phyloP scores from a whole-genome alignment of 2,329 filamentous ascomycete species.

The Coniochaeta pulveracea region DNA sequence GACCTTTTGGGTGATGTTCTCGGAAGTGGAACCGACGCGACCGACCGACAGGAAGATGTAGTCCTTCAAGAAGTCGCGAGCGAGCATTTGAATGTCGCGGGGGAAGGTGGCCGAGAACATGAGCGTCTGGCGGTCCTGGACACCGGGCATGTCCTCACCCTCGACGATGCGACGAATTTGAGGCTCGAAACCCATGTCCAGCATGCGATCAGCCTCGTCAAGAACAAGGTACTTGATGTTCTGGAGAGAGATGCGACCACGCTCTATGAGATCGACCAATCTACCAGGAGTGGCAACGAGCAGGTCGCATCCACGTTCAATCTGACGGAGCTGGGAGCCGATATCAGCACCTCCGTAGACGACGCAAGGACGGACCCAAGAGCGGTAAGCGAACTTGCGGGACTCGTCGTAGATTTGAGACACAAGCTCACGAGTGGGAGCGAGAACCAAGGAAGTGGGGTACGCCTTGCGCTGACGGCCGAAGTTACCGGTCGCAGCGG shows the following conservation, averaged over 20 bases:
- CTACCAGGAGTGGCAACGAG: slow-evolving; percentile 94
- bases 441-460: slow-evolving; percentile 89
- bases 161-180: slow-evolving; percentile 98
- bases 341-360: slow-evolving; percentile 99
- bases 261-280: slow-evolving; percentile 95
- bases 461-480: slow-evolving; percentile 96
- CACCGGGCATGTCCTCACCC: slow-evolving; percentile 90
- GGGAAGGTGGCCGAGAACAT: slow-evolving; percentile 99
- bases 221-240: slow-evolving; percentile 99
- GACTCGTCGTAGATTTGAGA: slow-evolving; percentile 97
- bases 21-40: slow-evolving; percentile 97
- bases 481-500: slow-evolving; percentile 56
- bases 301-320: slow-evolving; percentile 93
- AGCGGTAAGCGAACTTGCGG: slow-evolving; percentile 97
- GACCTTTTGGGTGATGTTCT: slow-evolving; percentile 99
- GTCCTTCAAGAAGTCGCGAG: slow-evolving; percentile 96
- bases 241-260: slow-evolving; percentile 90
- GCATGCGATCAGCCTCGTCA: slow-evolving; percentile 98
- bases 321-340: slow-evolving; percentile 93
- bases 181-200: slow-evolving; percentile 99
- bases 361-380: slow-evolving; percentile 96
- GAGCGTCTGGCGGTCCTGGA: slow-evolving; percentile 82
- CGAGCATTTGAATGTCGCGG: slow-evolving; percentile 97
- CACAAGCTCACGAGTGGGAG: slow-evolving; percentile 94
- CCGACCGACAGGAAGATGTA: slow-evolving; percentile 98